Conservation (phyloP, 352 stramenopile genomes). For the Phytophthora multivora region DNA sequence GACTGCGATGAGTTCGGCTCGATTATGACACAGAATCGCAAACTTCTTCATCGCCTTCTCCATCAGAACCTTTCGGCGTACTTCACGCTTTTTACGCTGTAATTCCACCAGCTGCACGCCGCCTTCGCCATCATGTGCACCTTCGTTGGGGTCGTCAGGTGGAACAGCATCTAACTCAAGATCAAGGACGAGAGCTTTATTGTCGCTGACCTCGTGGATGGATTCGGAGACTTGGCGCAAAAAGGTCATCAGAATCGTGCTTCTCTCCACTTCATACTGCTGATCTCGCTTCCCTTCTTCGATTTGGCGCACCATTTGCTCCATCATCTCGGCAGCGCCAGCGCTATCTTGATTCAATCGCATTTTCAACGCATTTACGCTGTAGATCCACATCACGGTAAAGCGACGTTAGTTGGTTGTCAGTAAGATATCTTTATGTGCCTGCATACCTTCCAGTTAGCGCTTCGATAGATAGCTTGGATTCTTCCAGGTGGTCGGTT, state of each 20-base stretch:
- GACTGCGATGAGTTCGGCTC: constrained; percentile 57
- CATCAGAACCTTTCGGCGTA: constrained; percentile 71
- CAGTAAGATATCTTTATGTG: neutral
- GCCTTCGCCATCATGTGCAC: constrained; percentile 7
- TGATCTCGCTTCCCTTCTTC: constrained; percentile 72
- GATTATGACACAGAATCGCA: constrained; percentile 61
- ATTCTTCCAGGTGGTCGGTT: constrained; percentile 65
- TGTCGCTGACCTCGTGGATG: constrained; percentile 58
- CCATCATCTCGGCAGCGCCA: constrained; percentile 62
- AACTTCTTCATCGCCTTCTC: constrained; percentile 81
- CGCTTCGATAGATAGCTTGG: constrained; percentile 68
- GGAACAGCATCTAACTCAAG: constrained; percentile 45
- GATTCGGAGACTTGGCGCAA: constrained; percentile 58
- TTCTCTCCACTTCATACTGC: constrained; percentile 63
- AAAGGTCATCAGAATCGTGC: constrained; percentile 55
- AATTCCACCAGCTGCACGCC: constrained; percentile 54
- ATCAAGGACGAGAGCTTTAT: constrained; percentile 49
- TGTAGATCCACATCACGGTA: constrained; percentile 18
- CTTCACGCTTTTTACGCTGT: constrained; percentile 71
- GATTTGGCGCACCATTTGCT: constrained; percentile 68
- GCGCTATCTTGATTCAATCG: constrained; percentile 74
- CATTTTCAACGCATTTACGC: constrained; percentile 73
- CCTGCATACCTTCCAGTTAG: constrained; percentile 59
- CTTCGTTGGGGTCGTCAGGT: constrained; percentile 33
- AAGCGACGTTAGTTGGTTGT: neutral